phyloP scores from a whole-genome alignment of 2,329 filamentous ascomycete genomes.

The Stemphylium beticola region DNA sequence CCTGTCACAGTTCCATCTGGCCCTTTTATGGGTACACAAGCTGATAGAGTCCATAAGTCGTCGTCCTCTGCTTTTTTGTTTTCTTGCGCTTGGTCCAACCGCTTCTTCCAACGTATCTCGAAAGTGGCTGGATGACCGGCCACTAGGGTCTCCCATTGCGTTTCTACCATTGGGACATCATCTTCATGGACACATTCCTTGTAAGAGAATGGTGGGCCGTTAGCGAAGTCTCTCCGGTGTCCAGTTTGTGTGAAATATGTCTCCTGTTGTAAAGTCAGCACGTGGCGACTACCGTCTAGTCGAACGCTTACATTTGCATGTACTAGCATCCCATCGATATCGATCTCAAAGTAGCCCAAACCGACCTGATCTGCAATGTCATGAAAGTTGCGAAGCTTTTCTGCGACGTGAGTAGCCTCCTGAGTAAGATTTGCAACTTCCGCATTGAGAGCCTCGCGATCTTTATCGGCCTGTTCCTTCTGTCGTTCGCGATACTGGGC shows the following conservation, averaged over 20 bases:
- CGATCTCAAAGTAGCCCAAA: constrained; percentile 20
- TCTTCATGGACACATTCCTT: constrained; percentile 10
- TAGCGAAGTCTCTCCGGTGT: constrained; percentile 5
- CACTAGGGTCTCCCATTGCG: constrained; percentile 25
- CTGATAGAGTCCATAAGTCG: constrained; percentile 27
- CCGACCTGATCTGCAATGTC: constrained; percentile 15
- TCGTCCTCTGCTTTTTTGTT: constrained; percentile 1
- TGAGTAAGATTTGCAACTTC: constrained; percentile 17
- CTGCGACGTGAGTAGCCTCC: constrained; percentile 10
- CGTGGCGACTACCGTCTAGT: neutral
- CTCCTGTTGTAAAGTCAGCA: constrained; percentile 4
- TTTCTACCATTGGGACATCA: constrained; percentile 5
- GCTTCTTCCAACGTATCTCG: constrained; percentile 36
- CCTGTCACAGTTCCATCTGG: constrained; percentile 22
- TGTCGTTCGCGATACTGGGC: constrained; percentile 13
- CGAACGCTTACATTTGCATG: constrained; percentile 16
- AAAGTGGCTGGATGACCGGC: constrained; percentile 28
- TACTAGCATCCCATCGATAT: constrained; percentile 10
- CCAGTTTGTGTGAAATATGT: constrained; percentile 17
- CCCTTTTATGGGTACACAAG: constrained; percentile 28
- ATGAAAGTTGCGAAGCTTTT: constrained; percentile 16
- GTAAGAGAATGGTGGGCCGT: constrained; percentile 10
- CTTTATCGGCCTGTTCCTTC: constrained; percentile 22
- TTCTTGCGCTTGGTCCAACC: neutral
- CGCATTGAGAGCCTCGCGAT: constrained; percentile 19